phyloP scores from a whole-genome alignment of 2,329 filamentous ascomycete species.

The Cadophora malorum region DNA sequence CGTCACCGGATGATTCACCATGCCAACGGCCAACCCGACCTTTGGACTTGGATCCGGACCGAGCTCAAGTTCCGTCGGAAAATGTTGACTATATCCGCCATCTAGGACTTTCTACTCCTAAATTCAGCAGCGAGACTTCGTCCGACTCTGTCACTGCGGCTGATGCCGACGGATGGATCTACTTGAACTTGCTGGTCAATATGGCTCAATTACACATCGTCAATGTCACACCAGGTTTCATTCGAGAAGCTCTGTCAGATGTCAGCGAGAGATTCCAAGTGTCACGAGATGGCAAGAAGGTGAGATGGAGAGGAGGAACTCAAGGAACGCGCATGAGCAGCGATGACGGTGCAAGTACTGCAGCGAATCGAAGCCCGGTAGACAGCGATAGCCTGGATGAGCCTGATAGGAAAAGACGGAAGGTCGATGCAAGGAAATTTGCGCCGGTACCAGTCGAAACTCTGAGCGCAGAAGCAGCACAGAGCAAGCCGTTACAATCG shows the following conservation, averaged over 20 bases:
- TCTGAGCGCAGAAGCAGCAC: background rate
- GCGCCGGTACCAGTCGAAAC: conserved; percentile 21
- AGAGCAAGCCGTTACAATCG: conserved; percentile 49
- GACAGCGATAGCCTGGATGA: conserved; percentile 38
- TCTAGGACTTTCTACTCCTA: conserved; percentile 69
- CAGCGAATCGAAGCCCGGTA: conserved; percentile 49
- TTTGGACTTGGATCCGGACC: conserved; percentile 77
- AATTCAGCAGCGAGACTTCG: conserved; percentile 54
- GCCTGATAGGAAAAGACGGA: conserved; percentile 37
- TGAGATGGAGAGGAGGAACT: conserved; percentile 77
- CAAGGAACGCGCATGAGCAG: conserved; percentile 70
- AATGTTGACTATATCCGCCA: conserved; percentile 84
- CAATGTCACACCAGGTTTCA: conserved; percentile 80
- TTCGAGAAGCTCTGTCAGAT: conserved; percentile 73
- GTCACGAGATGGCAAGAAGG: conserved; percentile 77
- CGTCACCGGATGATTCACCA: conserved; percentile 44
- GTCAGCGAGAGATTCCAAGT: conserved; percentile 79
- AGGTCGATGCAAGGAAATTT: conserved; percentile 34
- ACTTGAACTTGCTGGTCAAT: conserved; percentile 79
- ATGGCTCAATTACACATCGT: conserved; percentile 86
- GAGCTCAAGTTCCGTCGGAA: conserved; percentile 75
- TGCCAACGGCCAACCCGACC: conserved; percentile 81
- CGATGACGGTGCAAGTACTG: conserved; percentile 62
- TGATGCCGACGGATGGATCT: conserved; percentile 79
- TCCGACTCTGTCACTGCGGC: conserved; percentile 63